Conservation (phyloP, 257 asterid genomes). For the Perilla frutescens region DNA sequence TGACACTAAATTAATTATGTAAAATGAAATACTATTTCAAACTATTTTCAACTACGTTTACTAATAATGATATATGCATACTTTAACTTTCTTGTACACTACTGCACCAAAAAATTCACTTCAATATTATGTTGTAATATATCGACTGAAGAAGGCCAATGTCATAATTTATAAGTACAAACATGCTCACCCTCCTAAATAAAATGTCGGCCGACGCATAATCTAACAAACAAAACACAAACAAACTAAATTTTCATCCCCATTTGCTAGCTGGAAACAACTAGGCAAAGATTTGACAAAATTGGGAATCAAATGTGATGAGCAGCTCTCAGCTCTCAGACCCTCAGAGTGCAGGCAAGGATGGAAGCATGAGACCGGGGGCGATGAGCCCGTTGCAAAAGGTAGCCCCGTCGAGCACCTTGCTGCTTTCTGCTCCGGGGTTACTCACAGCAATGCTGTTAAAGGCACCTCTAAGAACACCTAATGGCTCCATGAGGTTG, state of each 20-base stretch:
- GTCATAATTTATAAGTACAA: no score
- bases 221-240: not conserved
- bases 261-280: not conserved
- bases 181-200: no score
- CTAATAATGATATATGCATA: no score
- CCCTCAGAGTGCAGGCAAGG: conserved; percentile 50
- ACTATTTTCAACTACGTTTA: no score
- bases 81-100: no score
- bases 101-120: no score
- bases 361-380: conserved; percentile 52
- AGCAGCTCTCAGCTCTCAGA: not conserved
- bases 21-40: no score
- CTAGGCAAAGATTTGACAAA: conserved; percentile 23
- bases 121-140: not conserved
- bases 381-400: conserved; percentile 48
- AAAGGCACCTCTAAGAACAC: not conserved
- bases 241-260: not conserved
- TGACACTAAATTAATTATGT: no score
- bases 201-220: no score
- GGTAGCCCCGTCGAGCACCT: conserved; percentile 51
- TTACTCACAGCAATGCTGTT: conserved; percentile 50
- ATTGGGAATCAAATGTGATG: conserved; percentile 18
- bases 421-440: conserved; percentile 58
- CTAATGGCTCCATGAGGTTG: conserved; percentile 33
- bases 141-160: no score